These are phyloP conservation scores for Scutellaria minor DNA, from an alignment of 257 asterid genomes.

Conservation along the genomic window DNA sequence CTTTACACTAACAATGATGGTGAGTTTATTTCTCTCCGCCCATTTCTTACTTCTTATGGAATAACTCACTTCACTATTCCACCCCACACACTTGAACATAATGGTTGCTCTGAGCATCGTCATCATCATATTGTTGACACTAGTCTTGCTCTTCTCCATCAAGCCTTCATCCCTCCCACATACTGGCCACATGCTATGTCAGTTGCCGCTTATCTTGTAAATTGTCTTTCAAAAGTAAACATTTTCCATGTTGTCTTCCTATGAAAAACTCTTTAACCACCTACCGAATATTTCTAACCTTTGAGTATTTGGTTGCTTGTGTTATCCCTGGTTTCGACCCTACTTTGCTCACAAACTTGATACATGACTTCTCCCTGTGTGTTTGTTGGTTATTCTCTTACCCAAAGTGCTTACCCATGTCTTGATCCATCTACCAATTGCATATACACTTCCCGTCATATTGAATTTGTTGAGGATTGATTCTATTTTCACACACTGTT, in stretches of 20 bases:
- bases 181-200: neutral
- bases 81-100: neutral
- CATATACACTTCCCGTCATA: too few species aligned
- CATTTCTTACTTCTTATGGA: neutral
- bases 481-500: too few species aligned
- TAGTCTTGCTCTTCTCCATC: neutral
- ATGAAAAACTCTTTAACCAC: neutral
- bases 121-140: neutral
- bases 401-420: neutral
- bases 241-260: neutral
- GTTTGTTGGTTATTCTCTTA: neutral
- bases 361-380: too few species aligned
- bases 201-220: neutral
- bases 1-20: neutral
- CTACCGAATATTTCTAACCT: neutral
- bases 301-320: neutral
- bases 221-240: too few species aligned
- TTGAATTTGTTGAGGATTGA: too few species aligned
- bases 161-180: neutral
- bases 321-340: too few species aligned
- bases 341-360: too few species aligned
- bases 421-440: neutral
- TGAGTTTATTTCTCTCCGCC: neutral
- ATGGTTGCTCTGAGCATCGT: too few species aligned
- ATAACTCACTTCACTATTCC: neutral